Percentiles rank a stretch among this genome's conserved stretches.
Evolutionary conservation across 2,329 filamentous ascomycete genomes (phyloP).

Genomic region (Lasiodiplodia theobromae): DNA sequence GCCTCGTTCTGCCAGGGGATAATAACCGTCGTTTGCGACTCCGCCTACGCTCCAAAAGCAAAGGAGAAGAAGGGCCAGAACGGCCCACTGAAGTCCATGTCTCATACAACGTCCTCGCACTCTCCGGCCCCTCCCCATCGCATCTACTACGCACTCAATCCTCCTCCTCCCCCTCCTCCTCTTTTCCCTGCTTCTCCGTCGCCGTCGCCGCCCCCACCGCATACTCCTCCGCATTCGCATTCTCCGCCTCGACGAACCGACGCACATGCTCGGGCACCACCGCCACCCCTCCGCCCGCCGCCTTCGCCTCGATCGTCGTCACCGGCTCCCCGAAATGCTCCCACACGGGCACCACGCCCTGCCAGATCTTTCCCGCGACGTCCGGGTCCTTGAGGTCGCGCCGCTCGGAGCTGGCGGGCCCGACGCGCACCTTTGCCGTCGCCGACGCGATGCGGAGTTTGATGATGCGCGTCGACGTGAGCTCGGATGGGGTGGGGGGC

Average conservation of each 20-base stretch:
- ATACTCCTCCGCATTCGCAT: conserved; percentile 43
- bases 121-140: not conserved
- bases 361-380: conserved; percentile 62
- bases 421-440: conserved; percentile 76
- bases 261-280: conserved; percentile 69
- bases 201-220: conserved; percentile 34
- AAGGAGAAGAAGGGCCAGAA: too few species aligned
- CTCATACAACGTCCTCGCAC: too few species aligned
- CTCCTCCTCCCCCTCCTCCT: not conserved
- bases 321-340: conserved; percentile 69
- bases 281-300: conserved; percentile 62
- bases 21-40: too few species aligned
- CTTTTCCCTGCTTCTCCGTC: not conserved
- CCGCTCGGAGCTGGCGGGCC: conserved; percentile 67
- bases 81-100: too few species aligned
- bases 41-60: too few species aligned
- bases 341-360: conserved; percentile 70
- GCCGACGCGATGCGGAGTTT: conserved; percentile 72
- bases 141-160: not conserved
- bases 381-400: conserved; percentile 61
- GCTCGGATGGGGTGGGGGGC: conserved; percentile 75
- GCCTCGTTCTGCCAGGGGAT: too few species aligned
- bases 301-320: conserved; percentile 37
- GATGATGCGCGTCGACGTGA: conserved; percentile 76
- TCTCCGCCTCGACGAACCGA: conserved; percentile 59